Evolutionary conservation across 1,139 yeast species (phyloP).

Genomic region (Blastobotrys serpentis): DNA sequence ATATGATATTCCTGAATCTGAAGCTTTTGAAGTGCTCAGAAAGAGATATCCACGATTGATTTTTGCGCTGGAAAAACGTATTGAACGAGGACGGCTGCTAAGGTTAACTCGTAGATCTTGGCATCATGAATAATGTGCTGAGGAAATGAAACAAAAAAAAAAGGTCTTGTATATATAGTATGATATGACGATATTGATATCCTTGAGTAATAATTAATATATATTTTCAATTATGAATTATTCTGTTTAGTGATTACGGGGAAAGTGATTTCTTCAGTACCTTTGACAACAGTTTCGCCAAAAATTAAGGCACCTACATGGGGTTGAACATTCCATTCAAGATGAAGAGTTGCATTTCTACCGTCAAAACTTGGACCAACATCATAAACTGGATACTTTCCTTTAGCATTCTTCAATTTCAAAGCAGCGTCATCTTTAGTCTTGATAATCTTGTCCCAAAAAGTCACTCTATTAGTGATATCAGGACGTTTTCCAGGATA

Average conservation of each 20-base stretch:
- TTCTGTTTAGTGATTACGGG: constrained; percentile 18
- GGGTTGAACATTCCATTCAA: constrained; percentile 95
- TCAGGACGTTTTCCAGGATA: constrained; percentile 59
- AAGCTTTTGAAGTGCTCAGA: constrained; percentile 2
- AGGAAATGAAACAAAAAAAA: too few species aligned
- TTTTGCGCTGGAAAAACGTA: constrained; percentile 2
- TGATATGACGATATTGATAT: too few species aligned
- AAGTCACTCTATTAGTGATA: constrained; percentile 63
- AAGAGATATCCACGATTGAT: constrained; percentile 5
- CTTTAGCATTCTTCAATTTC: constrained; percentile 51
- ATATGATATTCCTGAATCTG: background rate
- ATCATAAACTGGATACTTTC: constrained; percentile 90
- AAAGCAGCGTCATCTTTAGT: constrained; percentile 58
- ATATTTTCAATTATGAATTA: background rate
- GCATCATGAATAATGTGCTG: background rate
- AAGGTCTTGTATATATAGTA: background rate
- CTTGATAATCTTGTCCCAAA: constrained; percentile 85
- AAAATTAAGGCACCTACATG: constrained; percentile 74
- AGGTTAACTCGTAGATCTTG: background rate
- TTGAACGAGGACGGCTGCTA: constrained; percentile 2
- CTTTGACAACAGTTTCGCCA: constrained; percentile 56
- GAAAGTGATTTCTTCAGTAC: constrained; percentile 34
- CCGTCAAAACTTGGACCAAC: constrained; percentile 61
- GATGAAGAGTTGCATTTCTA: constrained; percentile 64
- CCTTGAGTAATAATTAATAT: constrained; percentile 1